These are phyloP conservation scores for Termitomyces sp. DNA, from an alignment of 1,284 basidiomycete genomes.

Conservation along the genomic window DNA sequence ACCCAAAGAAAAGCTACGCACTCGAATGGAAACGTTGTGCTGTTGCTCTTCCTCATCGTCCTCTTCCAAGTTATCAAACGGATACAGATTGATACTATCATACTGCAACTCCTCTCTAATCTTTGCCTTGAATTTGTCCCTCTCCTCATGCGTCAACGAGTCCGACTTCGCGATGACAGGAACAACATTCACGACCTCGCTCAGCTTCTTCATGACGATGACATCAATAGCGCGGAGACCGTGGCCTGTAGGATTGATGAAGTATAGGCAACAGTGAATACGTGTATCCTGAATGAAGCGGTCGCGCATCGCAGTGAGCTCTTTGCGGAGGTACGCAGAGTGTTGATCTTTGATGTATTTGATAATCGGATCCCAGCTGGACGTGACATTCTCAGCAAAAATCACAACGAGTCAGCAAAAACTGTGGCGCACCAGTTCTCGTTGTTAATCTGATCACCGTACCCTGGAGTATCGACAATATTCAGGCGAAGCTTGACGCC, in stretches of 20 bases:
- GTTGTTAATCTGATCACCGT: conserved; percentile 98
- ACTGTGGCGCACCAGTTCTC: conserved; percentile 79
- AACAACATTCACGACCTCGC: conserved; percentile 98
- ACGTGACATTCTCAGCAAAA: background rate
- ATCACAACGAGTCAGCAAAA: background rate
- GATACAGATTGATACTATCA: conserved; percentile 93
- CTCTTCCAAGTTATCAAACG: conserved; percentile 91
- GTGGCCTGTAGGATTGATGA: conserved; percentile 97
- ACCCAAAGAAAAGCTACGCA: conserved; percentile 33
- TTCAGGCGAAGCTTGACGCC: conserved; percentile 93
- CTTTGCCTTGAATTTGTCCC: conserved; percentile 91
- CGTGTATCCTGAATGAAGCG: conserved; percentile 97
- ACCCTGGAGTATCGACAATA: conserved; percentile 98
- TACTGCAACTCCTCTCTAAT: conserved; percentile 92
- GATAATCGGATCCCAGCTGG: conserved; percentile 96
- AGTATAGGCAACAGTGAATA: conserved; percentile 98
- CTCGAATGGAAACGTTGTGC: conserved; percentile 88
- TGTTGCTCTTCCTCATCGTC: conserved; percentile 89
- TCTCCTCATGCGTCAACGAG: conserved; percentile 89
- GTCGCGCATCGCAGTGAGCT: conserved; percentile 98
- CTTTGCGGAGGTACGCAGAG: conserved; percentile 97
- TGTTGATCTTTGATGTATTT: conserved; percentile 99
- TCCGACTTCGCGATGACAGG: conserved; percentile 99
- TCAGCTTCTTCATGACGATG: conserved; percentile 98
- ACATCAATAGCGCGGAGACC: conserved; percentile 92